Conservation (phyloP, 2,329 filamentous ascomycete species). For the Lithohypha guttulata region DNA sequence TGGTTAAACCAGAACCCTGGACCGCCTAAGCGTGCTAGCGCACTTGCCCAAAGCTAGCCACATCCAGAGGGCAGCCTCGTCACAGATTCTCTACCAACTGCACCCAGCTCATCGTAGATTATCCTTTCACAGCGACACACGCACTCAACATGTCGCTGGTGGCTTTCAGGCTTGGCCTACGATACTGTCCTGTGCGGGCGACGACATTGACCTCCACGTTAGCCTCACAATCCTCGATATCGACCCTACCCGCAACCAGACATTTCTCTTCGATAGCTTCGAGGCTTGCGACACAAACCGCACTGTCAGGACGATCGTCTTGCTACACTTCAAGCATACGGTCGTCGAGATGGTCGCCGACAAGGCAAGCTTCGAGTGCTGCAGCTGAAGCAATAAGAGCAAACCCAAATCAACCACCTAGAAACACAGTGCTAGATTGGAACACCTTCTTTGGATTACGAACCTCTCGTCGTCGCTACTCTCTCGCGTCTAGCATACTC, state of each 20-base stretch:
- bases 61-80: too few species aligned
- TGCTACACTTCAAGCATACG: too few species aligned
- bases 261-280: constrained; percentile 5
- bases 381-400: background rate
- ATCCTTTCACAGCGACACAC: too few species aligned
- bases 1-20: too few species aligned
- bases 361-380: constrained; percentile 2
- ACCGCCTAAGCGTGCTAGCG: too few species aligned
- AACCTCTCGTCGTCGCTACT: constrained; percentile 71
- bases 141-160: background rate
- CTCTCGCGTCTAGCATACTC: constrained; percentile 63
- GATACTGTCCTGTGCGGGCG: constrained; percentile 3
- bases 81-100: too few species aligned
- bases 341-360: too few species aligned
- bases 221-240: constrained; percentile 1
- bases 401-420: background rate
- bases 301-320: too few species aligned
- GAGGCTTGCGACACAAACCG: background rate
- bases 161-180: constrained; percentile 4
- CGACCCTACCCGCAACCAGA: background rate
- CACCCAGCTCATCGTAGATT: too few species aligned
- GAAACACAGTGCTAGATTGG: constrained; percentile 57
- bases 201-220: background rate
- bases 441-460: constrained; percentile 87
- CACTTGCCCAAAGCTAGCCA: too few species aligned